These are phyloP conservation scores for Corymbia maculata DNA, from an alignment of 345 rosid species.

Conservation along the genomic window DNA sequence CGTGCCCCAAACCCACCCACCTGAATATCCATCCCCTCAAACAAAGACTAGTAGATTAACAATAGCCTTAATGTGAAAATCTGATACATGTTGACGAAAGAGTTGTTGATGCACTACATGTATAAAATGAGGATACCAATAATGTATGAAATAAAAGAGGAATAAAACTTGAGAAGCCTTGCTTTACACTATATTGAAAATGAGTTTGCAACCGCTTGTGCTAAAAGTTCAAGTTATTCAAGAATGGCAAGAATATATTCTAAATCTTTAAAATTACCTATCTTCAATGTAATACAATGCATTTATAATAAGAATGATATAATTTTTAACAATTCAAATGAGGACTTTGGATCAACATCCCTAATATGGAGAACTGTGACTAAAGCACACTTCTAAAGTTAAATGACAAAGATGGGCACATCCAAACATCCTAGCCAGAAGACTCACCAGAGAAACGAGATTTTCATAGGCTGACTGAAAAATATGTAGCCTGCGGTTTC, in stretches of 20 bases:
- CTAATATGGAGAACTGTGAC: neutral
- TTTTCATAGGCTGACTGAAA: slow-evolving; percentile 67
- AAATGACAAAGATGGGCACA: neutral
- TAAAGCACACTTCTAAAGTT: neutral
- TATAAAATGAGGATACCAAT: neutral
- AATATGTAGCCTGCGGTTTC: slow-evolving; percentile 71
- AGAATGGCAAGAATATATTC: neutral
- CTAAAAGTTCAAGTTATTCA: neutral
- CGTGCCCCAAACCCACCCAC: neutral
- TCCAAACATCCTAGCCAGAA: neutral
- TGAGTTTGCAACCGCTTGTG: neutral
- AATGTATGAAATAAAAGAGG: neutral
- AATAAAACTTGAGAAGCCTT: neutral
- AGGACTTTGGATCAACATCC: neutral
- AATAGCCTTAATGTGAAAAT: neutral
- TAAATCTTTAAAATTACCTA: neutral
- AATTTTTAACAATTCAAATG: neutral
- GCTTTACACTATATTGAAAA: neutral
- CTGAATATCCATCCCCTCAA: neutral
- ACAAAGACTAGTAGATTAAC: neutral
- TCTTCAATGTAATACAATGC: neutral
- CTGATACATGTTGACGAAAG: neutral
- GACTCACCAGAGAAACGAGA: slow-evolving; percentile 87
- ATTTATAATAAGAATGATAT: neutral
- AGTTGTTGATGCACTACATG: neutral